Evolutionary conservation across 192 early-diverging fungal genomes (phyloP).

Genomic region (Chytriomyces confervae): DNA sequence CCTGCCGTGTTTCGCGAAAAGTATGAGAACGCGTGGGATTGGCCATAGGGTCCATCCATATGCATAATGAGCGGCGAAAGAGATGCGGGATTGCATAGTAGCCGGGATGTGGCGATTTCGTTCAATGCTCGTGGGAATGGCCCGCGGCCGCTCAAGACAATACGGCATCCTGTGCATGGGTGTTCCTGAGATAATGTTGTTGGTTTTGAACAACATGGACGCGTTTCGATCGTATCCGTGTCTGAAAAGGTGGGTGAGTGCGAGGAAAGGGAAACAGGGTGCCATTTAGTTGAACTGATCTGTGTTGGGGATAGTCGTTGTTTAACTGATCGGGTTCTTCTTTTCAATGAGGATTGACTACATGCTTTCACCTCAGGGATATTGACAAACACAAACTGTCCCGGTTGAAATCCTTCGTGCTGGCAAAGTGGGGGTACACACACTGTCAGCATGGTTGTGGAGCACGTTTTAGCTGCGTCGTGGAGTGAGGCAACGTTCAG

Average conservation of each 20-base stretch:
- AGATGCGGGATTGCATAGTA: not conserved
- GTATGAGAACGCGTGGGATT: not conserved
- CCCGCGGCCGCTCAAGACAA: slow-evolving; percentile 11
- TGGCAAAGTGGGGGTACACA: slow-evolving; percentile 22
- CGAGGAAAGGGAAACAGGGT: slow-evolving; percentile 18
- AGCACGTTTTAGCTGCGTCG: not conserved
- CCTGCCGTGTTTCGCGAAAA: not conserved
- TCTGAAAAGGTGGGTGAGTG: too few species aligned
- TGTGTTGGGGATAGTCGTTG: not conserved
- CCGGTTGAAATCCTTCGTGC: slow-evolving; percentile 10
- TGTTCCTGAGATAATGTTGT: too few species aligned
- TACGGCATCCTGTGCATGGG: not conserved
- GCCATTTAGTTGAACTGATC: slow-evolving; percentile 19
- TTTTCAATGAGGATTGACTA: not conserved
- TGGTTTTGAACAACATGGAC: too few species aligned
- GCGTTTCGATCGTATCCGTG: too few species aligned
- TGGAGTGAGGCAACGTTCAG: not conserved
- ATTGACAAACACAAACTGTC: slow-evolving; percentile 27
- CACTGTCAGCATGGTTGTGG: slow-evolving; percentile 18
- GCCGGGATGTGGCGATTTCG: slow-evolving; percentile 11
- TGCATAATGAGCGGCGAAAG: slow-evolving; percentile 5
- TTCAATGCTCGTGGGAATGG: slow-evolving; percentile 8
- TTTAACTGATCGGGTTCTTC: not conserved
- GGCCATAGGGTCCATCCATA: slow-evolving; percentile 24
- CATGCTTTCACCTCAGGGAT: slow-evolving; percentile 17